phyloP scores from a whole-genome alignment of 805 yeast genomes.

The Saccharomyces jurei region DNA sequence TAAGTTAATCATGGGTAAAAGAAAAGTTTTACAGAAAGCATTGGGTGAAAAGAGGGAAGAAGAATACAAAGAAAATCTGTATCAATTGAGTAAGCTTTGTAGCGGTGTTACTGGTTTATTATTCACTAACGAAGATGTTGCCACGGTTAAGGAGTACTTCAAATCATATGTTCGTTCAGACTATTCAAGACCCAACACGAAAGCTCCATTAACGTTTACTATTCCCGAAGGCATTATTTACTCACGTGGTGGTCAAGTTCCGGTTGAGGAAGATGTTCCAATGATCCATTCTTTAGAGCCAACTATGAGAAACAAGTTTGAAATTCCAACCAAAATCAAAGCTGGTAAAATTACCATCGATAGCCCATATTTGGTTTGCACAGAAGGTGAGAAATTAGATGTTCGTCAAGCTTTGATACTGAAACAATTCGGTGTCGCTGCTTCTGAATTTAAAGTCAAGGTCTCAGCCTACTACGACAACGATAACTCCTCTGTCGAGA shows the following conservation, averaged over 20 bases:
- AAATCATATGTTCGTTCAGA: slow-evolving; percentile 69
- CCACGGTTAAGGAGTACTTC: slow-evolving; percentile 87
- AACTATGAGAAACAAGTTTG: slow-evolving; percentile 78
- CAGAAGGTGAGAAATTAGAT: slow-evolving; percentile 70
- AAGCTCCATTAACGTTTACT: slow-evolving; percentile 72
- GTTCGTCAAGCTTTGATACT: slow-evolving; percentile 85
- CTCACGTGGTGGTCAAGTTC: slow-evolving; percentile 90
- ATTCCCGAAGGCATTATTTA: slow-evolving; percentile 88
- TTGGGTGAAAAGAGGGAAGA: slow-evolving; percentile 81
- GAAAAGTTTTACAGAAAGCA: slow-evolving; percentile 88
- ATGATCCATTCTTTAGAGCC: slow-evolving; percentile 94
- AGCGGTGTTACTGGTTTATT: slow-evolving; percentile 80
- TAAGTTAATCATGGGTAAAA: slow-evolving; percentile 80
- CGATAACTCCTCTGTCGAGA: slow-evolving; percentile 35
- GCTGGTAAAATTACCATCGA: slow-evolving; percentile 77
- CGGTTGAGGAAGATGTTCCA: slow-evolving; percentile 89
- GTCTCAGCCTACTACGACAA: slow-evolving; percentile 71
- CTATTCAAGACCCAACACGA: slow-evolving; percentile 82
- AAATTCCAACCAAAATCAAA: slow-evolving; percentile 85
- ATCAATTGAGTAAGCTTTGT: slow-evolving; percentile 53
- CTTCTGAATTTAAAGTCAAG: slow-evolving; percentile 79
- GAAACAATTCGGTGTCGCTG: slow-evolving; percentile 93
- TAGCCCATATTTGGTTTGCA: slow-evolving; percentile 73
- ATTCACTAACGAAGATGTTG: slow-evolving; percentile 81
- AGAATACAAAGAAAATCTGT: slow-evolving; percentile 81